Conservation (phyloP, 2,329 filamentous ascomycete genomes). For the Fusarium udum region DNA sequence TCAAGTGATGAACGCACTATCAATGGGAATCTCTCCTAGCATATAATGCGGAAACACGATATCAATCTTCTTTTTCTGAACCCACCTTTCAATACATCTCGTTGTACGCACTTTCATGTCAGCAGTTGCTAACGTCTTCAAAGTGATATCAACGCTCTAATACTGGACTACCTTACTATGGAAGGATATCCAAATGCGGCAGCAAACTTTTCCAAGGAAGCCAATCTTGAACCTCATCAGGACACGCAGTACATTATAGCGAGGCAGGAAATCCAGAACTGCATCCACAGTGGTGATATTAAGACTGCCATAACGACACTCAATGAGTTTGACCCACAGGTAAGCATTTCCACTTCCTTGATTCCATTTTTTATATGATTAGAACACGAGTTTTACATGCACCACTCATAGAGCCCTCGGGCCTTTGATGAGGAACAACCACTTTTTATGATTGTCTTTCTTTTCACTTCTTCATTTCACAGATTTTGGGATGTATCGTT, state of each 20-base stretch:
- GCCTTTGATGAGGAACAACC: conserved; percentile 90
- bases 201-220: conserved; percentile 91
- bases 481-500: background rate
- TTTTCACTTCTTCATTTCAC: conserved; percentile 1
- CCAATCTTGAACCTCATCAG: conserved; percentile 81
- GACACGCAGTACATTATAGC: conserved; percentile 78
- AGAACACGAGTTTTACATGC: conserved; percentile 92
- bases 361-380: conserved; percentile 78
- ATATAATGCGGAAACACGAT: conserved; percentile 87
- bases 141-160: conserved; percentile 94
- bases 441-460: conserved; percentile 57
- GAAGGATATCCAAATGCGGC: conserved; percentile 95
- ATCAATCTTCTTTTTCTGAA: conserved; percentile 71
- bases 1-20: conserved; percentile 82
- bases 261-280: conserved; percentile 83
- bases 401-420: conserved; percentile 96
- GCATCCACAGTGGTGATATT: conserved; percentile 87
- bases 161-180: conserved; percentile 96
- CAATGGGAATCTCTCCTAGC: conserved; percentile 99
- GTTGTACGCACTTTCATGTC: background rate
- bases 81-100: conserved; percentile 6
- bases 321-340: conserved; percentile 91
- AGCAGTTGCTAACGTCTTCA: conserved; percentile 41
- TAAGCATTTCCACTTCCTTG: conserved; percentile 60
- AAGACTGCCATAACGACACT: conserved; percentile 85